phyloP scores from a whole-genome alignment of 2,329 filamentous ascomycete species.

The Mycogone perniciosa region DNA sequence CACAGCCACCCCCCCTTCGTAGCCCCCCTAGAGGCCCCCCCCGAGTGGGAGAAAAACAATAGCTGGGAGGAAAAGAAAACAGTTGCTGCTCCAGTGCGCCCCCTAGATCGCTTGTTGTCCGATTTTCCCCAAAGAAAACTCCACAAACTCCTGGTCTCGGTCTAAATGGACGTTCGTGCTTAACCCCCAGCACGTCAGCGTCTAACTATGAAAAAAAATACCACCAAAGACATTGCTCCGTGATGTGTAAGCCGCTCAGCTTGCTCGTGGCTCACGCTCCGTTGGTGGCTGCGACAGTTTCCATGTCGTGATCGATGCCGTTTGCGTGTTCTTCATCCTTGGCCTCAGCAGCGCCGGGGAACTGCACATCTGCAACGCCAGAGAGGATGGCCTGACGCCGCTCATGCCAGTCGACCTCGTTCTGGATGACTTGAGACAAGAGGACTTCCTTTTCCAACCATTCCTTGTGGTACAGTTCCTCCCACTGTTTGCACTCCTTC shows the following conservation, averaged over 20 bases:
- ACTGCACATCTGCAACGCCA: slow-evolving; percentile 39
- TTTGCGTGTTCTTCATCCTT: slow-evolving; percentile 21
- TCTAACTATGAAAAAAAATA: neutral
- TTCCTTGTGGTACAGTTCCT: slow-evolving; percentile 61
- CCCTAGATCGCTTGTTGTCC: neutral
- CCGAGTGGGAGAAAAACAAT: neutral
- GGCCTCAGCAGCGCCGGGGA: slow-evolving; percentile 28
- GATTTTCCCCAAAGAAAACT: neutral
- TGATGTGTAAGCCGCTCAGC: neutral
- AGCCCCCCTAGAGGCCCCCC: neutral
- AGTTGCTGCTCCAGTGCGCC: neutral
- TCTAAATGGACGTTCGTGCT: neutral
- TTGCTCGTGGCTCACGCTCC: neutral
- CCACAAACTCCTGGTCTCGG: neutral
- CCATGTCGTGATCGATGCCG: slow-evolving; percentile 13
- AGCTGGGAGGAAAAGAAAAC: neutral
- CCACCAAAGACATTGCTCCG: neutral
- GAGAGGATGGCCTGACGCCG: slow-evolving; percentile 50
- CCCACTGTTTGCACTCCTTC: slow-evolving; percentile 58
- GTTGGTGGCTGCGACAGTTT: neutral
- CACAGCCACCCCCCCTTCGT: neutral
- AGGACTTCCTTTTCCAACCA: slow-evolving; percentile 77
- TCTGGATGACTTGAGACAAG: slow-evolving; percentile 63
- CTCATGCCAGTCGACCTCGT: slow-evolving; percentile 60
- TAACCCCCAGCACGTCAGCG: neutral